Percentiles rank a stretch among this genome's conserved stretches.
phyloP scores from a whole-genome alignment of 306 rosid genomes.

The Begonia fuchsioides region DNA sequence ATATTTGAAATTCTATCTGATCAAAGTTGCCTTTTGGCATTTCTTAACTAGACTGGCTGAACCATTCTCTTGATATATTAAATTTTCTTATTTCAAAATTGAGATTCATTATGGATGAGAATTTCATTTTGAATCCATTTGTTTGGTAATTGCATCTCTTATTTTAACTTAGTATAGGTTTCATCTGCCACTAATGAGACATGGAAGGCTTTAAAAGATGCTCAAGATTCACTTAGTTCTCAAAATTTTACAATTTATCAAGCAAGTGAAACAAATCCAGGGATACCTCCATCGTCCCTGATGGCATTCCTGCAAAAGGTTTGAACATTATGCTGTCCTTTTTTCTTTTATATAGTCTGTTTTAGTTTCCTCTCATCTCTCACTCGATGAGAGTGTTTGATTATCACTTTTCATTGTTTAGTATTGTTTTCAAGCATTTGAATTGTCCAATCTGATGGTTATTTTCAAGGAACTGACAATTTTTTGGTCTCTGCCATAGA shows the following conservation, averaged over 20 bases:
- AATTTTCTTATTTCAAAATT: too few relatives aligned
- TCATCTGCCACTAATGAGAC: slow-evolving; percentile 53
- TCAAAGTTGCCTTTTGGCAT: too few relatives aligned
- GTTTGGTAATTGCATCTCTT: slow-evolving; percentile 1
- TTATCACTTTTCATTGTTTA: too few relatives aligned
- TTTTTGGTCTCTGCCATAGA: too few relatives aligned
- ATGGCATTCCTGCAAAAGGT: slow-evolving; percentile 75
- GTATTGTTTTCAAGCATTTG: too few relatives aligned
- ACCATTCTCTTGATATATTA: too few relatives aligned
- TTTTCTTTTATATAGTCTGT: not conserved
- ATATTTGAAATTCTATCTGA: too few relatives aligned
- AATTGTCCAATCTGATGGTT: not conserved
- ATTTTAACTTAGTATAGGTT: slow-evolving; percentile 33
- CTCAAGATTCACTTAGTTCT: slow-evolving; percentile 57
- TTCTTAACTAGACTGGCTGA: too few relatives aligned
- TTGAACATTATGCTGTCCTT: slow-evolving; percentile 1
- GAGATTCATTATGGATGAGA: not conserved
- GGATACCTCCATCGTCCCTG: slow-evolving; percentile 89
- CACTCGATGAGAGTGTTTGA: too few relatives aligned
- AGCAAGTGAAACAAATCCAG: slow-evolving; percentile 77
- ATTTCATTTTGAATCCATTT: slow-evolving; percentile 7
- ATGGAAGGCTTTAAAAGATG: slow-evolving; percentile 48
- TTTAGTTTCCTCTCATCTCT: not conserved
- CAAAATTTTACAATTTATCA: slow-evolving; percentile 34
- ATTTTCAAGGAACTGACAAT: not conserved